phyloP scores from a whole-genome alignment of 306 rosid species.

The Cucumis hystrix region DNA sequence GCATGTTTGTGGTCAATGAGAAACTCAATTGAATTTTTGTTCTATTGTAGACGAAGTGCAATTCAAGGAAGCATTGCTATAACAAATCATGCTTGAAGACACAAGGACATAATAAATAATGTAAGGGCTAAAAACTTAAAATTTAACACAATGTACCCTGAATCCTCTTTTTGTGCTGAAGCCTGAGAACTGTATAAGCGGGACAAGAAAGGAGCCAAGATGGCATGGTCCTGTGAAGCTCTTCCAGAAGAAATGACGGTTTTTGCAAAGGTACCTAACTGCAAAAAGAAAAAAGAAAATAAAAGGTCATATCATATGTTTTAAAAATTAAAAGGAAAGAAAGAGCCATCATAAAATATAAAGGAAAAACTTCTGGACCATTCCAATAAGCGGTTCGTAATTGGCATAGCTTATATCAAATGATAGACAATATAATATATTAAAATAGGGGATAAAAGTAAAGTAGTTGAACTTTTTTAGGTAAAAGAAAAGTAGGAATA shows the following conservation, averaged over 20 bases:
- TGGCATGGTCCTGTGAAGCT: slow-evolving; percentile 24
- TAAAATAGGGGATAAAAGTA: background rate
- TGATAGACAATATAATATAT: background rate
- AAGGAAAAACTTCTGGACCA: background rate
- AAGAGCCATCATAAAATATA: background rate
- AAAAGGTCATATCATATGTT: background rate
- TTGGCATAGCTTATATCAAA: background rate
- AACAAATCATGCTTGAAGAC: background rate
- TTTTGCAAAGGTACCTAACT: slow-evolving; percentile 40
- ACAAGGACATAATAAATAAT: background rate
- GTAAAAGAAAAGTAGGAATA: background rate
- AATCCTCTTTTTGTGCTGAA: slow-evolving; percentile 35
- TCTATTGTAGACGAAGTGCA: background rate
- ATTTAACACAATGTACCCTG: slow-evolving; percentile 31
- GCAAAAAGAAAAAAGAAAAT: slow-evolving; percentile 9
- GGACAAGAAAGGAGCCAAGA: slow-evolving; percentile 29
- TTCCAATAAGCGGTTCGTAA: background rate
- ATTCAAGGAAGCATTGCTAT: background rate
- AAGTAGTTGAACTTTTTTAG: background rate
- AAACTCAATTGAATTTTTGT: background rate
- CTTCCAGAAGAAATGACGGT: slow-evolving; percentile 21
- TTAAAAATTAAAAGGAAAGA: background rate
- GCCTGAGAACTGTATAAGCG: slow-evolving; percentile 35
- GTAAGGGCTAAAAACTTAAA: background rate
- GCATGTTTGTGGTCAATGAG: slow-evolving; percentile 8